phyloP scores from a whole-genome alignment of 768 basidiomycete species.

The Tremella yokohamensis region DNA sequence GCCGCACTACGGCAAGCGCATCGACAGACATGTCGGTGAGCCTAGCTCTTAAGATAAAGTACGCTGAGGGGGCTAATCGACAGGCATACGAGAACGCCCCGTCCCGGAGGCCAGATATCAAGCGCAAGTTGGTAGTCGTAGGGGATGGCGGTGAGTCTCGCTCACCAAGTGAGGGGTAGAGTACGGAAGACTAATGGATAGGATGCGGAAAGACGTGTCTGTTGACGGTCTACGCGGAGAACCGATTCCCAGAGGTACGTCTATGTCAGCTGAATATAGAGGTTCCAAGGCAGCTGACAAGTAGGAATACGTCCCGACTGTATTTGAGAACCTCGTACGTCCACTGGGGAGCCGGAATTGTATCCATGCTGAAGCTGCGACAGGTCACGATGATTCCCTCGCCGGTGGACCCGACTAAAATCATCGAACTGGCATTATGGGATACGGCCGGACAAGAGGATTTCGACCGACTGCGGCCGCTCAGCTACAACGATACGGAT shows the following conservation, averaged over 20 bases:
- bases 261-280: background rate
- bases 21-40: no score
- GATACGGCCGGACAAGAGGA: conserved; percentile 99
- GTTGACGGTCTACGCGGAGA: conserved; percentile 50
- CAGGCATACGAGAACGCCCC: conserved; percentile 14
- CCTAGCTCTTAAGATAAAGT: no score
- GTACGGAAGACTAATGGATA: conserved; percentile 14
- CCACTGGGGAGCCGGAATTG: no score
- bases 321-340: conserved; percentile 45
- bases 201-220: conserved; percentile 52
- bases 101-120: conserved; percentile 42
- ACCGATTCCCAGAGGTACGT: conserved; percentile 47
- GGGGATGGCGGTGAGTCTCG: conserved; percentile 48
- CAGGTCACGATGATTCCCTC: conserved; percentile 44
- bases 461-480: conserved; percentile 55
- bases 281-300: background rate
- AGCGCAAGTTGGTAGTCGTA: conserved; percentile 45
- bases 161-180: background rate
- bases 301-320: conserved; percentile 51
- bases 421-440: conserved; percentile 62
- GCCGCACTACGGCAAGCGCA: no score
- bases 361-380: no score
- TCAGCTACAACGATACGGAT: conserved; percentile 52
- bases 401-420: conserved; percentile 45
- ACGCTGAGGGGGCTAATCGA: no score